phyloP scores from a whole-genome alignment of 768 basidiomycete species.

The Dacryopinax spathularia region DNA sequence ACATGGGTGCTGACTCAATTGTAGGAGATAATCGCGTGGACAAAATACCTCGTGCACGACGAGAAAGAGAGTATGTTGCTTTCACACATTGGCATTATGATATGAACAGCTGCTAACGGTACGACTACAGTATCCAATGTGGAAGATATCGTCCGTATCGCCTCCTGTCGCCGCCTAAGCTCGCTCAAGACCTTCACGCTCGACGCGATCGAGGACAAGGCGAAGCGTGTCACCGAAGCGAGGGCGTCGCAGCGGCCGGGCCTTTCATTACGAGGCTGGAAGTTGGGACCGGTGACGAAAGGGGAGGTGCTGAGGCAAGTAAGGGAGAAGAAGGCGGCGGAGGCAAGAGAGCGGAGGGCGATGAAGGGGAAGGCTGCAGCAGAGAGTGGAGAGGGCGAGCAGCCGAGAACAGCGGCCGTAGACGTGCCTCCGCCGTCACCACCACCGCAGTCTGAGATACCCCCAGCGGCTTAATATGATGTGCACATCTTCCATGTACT shows the following conservation, averaged over 20 bases:
- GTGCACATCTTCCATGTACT: too few species aligned
- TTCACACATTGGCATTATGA: too few species aligned
- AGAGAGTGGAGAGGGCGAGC: background rate
- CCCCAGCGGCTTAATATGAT: too few species aligned
- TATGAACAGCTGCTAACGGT: background rate
- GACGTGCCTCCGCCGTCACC: background rate
- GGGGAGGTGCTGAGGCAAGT: too few species aligned
- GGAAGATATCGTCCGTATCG: background rate
- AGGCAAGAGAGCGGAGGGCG: background rate
- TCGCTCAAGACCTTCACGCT: background rate
- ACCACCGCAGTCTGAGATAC: background rate
- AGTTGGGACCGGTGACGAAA: background rate
- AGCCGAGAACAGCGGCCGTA: background rate
- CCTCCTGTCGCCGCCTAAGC: background rate
- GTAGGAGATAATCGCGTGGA: background rate
- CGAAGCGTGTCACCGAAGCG: background rate
- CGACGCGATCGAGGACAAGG: background rate
- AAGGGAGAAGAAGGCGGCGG: background rate
- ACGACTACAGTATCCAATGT: background rate
- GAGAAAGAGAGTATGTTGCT: background rate
- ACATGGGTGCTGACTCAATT: background rate
- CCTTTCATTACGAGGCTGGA: background rate
- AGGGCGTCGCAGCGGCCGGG: background rate
- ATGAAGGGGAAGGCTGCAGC: background rate
- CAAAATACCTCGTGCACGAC: conserved; percentile 1